Percentiles rank a stretch among this genome's conserved stretches.
These are phyloP conservation scores for Trichosporon faecale DNA, from an alignment of 1,284 basidiomycete species.

Conservation along the genomic window DNA sequence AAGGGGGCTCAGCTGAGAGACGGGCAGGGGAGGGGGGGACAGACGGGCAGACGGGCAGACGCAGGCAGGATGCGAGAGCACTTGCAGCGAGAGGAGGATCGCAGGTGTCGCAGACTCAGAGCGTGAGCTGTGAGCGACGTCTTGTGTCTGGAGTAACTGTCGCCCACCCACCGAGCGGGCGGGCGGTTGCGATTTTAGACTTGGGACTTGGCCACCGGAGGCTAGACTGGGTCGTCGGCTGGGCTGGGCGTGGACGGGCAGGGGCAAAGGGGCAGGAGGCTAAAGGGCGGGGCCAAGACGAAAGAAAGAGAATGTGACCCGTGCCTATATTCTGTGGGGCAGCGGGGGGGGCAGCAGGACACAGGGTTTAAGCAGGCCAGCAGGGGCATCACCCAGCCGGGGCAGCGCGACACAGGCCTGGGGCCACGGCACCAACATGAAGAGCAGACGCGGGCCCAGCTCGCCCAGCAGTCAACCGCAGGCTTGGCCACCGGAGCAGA, in stretches of 20 bases:
- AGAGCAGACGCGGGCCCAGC: too few species aligned
- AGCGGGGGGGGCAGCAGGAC: conserved; percentile 3
- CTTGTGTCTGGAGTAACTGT: neutral
- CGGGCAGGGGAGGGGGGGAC: neutral
- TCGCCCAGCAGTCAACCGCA: neutral
- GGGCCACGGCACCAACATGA: neutral
- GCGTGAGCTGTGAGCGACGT: neutral
- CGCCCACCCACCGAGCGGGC: neutral
- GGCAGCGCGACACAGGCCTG: neutral
- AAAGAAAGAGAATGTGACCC: conserved; percentile 9
- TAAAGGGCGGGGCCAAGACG: conserved; percentile 7
- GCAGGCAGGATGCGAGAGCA: neutral
- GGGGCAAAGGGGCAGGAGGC: neutral
- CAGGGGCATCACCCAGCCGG: neutral
- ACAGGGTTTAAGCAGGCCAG: neutral
- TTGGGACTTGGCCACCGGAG: conserved; percentile 8
- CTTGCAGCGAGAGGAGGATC: neutral
- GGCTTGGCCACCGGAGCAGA: neutral
- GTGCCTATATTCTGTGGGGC: conserved; percentile 10
- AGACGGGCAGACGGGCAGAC: neutral
- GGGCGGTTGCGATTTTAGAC: conserved; percentile 1
- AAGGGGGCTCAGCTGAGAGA: conserved; percentile 2
- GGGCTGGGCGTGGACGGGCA: neutral
- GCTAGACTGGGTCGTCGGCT: neutral
- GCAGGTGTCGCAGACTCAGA: neutral